Percentiles rank a stretch among this genome's conserved stretches.
These are phyloP conservation scores for Kondoa malvinella DNA, from an alignment of 768 basidiomycete genomes.

Conservation along the genomic window DNA sequence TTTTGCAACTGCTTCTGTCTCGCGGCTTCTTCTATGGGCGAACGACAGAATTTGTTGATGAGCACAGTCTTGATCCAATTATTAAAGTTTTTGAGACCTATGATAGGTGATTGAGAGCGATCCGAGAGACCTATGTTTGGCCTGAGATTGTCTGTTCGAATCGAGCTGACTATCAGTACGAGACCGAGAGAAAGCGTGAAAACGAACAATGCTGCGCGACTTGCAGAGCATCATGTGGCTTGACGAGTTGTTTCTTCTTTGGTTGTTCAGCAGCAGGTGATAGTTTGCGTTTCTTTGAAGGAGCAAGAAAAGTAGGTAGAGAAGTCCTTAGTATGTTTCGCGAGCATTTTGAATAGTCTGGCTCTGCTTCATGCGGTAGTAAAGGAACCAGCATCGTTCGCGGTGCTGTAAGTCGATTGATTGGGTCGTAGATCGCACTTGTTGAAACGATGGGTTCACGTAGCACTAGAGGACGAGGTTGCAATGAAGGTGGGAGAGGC, in stretches of 20 bases:
- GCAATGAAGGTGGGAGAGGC: too few species aligned
- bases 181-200: neutral
- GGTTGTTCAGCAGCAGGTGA: neutral
- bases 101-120: slow-evolving; percentile 77
- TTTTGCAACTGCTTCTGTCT: neutral
- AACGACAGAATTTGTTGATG: slow-evolving; percentile 54
- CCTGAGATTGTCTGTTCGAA: slow-evolving; percentile 62
- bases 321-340: too few species aligned
- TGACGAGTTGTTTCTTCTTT: neutral
- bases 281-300: neutral
- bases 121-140: slow-evolving; percentile 76
- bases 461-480: neutral
- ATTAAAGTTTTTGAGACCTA: slow-evolving; percentile 92
- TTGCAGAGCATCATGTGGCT: neutral
- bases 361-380: neutral
- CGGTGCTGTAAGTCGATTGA: neutral
- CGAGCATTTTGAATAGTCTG: too few species aligned
- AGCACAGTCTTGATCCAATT: slow-evolving; percentile 99
- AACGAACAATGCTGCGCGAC: slow-evolving; percentile 5
- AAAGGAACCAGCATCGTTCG: neutral
- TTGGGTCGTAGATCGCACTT: neutral
- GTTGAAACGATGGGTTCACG: neutral
- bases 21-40: slow-evolving; percentile 12
- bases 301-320: neutral
- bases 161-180: neutral